Conservation (phyloP, 306 rosid genomes). For the Gastrolobium bilobum region DNA sequence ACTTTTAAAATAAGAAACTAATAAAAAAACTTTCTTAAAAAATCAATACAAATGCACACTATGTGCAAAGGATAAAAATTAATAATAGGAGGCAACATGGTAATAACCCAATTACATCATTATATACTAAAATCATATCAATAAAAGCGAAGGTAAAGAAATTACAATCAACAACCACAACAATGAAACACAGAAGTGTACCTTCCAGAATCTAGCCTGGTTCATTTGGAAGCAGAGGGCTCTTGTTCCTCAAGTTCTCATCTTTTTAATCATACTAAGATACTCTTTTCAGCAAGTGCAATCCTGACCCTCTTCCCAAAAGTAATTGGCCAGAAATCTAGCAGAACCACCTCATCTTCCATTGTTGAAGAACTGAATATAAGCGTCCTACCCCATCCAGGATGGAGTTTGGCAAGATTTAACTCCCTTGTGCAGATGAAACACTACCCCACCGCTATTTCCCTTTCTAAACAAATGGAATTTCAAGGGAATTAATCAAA, state of each 20-base stretch:
- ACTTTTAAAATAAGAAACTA: too few species aligned
- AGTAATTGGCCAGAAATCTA: not conserved
- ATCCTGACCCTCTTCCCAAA: conserved; percentile 51
- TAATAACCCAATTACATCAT: too few species aligned
- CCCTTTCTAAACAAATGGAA: too few species aligned
- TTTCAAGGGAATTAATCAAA: too few species aligned
- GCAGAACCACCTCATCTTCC: conserved; percentile 51
- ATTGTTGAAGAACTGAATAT: not conserved
- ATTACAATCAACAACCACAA: not conserved
- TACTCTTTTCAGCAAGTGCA: conserved; percentile 49
- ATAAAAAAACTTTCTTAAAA: too few species aligned
- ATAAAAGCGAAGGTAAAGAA: not conserved
- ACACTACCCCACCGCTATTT: too few species aligned
- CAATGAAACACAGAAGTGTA: not conserved
- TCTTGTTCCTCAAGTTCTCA: conserved; percentile 44
- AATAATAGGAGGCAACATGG: too few species aligned
- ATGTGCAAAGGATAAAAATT: too few species aligned
- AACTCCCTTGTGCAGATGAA: too few species aligned
- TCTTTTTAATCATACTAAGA: conserved; percentile 45
- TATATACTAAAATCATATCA: not conserved
- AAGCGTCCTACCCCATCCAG: too few species aligned
- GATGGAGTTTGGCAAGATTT: too few species aligned
- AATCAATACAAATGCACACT: too few species aligned
- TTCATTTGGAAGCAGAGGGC: conserved; percentile 45
- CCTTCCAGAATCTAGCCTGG: conserved; percentile 47